Evolutionary conservation across 805 yeast species (phyloP), one percentile per base, ranked within the genome.

Genomic region (Candida sphagnicola): DNA sequence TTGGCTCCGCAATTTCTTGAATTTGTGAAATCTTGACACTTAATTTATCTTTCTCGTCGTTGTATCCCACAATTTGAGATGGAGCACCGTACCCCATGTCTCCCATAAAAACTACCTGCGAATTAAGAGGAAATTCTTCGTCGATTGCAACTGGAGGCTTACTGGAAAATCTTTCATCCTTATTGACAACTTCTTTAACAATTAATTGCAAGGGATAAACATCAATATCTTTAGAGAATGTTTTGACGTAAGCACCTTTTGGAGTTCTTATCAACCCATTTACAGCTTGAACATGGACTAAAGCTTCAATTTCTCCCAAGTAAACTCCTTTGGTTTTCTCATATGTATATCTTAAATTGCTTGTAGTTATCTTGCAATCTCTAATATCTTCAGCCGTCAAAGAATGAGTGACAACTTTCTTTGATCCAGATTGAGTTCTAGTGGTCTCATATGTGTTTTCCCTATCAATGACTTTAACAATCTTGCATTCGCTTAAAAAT

Each of bases 51-150:
- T 50, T 44, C 11, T 48, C 56, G 17, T 70, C 67, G 21, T 68
- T 70, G 51, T 82, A 77, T 0, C 85, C 91, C 34, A 74, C 74
- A 32, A 85, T 75, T 16, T 67, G 67, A 4, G 88, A 86, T 31
- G 85, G 80, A 4, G 87, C 76, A 39, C 99, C 98, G 56, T 87
- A 93, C 2, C 90, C 95, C 59, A 80, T 79, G 18, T 82, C 87
- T 34, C 97, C 95, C 44, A 93, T 67, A 55, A 86, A 86, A 6
- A 91, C 77, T 18, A 81, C 90, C 37, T 78, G 76, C 0, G 85
- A 73, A 12, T 75, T 82, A 3, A 73, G 38, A 14, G 97, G 97
- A 61, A 75, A 93, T 57, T 91, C 97, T 46, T 85, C 78, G 5
- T 78, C 82, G 41, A 93, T 68, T 5, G 96, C 88, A 26, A 77